Evolutionary conservation across 2,329 filamentous ascomycete species (phyloP).

Genomic region (Pyricularia sp.): DNA sequence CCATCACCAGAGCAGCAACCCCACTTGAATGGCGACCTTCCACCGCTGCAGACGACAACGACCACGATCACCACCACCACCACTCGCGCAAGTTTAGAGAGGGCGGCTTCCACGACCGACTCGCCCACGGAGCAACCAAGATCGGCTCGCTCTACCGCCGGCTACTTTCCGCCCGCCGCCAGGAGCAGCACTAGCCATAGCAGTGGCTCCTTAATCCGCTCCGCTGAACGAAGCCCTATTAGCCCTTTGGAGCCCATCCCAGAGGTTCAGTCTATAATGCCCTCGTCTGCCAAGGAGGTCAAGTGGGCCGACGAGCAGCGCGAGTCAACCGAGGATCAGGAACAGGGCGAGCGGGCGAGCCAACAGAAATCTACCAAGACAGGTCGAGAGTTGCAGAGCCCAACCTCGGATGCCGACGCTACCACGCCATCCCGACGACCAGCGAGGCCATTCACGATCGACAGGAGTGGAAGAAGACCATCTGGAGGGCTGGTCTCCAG

Average conservation of each 20-base stretch:
- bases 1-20: not conserved
- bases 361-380: not conserved
- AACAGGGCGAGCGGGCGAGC: not conserved
- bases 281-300: not conserved
- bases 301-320: not conserved
- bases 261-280: not conserved
- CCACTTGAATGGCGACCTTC: not conserved
- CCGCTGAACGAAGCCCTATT: not conserved
- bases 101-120: not conserved
- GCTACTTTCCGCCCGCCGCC: not conserved
- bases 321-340: not conserved
- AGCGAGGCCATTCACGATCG: not conserved
- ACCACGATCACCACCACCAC: not conserved
- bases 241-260: not conserved
- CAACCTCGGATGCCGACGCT: not conserved
- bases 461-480: not conserved
- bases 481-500: not conserved
- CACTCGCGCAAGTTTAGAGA: not conserved
- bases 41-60: not conserved
- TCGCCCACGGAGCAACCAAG: not conserved
- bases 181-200: not conserved
- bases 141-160: not conserved
- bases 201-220: not conserved
- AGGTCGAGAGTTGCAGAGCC: not conserved
- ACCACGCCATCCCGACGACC: not conserved